phyloP scores from a whole-genome alignment of 768 basidiomycete species.

The Pleurotus tuber-regium region DNA sequence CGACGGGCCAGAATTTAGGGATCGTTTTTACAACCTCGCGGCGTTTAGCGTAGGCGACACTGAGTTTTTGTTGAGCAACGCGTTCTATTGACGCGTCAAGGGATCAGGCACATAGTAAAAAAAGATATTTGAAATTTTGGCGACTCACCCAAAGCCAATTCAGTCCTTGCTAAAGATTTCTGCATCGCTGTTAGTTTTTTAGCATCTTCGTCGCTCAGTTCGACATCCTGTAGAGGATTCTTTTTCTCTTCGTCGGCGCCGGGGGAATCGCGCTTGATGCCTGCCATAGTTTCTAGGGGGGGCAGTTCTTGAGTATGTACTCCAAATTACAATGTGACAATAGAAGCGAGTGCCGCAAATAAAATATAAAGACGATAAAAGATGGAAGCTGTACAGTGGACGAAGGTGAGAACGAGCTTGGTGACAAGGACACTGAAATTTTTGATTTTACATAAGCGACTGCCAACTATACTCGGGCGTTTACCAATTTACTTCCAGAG shows the following conservation, averaged over 20 bases:
- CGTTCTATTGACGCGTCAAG: conserved; percentile 47
- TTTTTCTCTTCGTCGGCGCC: conserved; percentile 70
- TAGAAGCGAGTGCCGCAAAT: not conserved
- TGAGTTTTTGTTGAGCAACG: conserved; percentile 52
- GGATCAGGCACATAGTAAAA: not conserved
- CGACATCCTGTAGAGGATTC: conserved; percentile 61
- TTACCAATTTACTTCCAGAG: too few relatives aligned
- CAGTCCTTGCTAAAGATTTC: conserved; percentile 67
- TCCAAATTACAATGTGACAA: conserved; percentile 6
- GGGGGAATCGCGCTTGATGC: conserved; percentile 77
- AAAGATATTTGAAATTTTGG: not conserved
- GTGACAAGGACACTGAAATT: not conserved
- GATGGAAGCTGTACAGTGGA: not conserved
- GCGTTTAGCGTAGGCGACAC: conserved; percentile 68
- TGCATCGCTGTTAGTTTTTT: conserved; percentile 62
- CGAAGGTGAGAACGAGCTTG: not conserved
- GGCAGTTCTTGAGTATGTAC: conserved; percentile 15
- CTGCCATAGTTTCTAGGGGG: conserved; percentile 33
- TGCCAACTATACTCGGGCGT: too few relatives aligned
- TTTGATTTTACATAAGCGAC: conserved; percentile 4
- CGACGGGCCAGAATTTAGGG: conserved; percentile 82
- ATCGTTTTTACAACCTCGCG: conserved; percentile 65
- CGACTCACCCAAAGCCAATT: conserved; percentile 68
- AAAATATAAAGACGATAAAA: not conserved
- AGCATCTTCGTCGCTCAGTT: conserved; percentile 71